Conservation (phyloP, 2,329 filamentous ascomycete species). For the Pseudopithomyces chartarum region DNA sequence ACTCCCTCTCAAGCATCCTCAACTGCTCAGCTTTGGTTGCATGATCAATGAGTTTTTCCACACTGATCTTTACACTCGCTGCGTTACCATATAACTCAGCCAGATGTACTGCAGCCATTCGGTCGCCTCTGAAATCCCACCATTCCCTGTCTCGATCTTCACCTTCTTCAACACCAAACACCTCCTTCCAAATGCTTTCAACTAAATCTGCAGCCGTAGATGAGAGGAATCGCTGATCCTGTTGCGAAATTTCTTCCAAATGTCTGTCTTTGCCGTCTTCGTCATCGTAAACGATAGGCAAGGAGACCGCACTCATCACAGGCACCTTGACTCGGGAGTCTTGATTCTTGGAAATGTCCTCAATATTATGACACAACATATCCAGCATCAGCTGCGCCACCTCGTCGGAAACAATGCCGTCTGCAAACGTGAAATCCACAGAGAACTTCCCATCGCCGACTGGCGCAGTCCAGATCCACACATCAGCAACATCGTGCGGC, state of each 20-base stretch:
- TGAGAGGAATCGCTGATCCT: not conserved
- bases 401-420: not conserved
- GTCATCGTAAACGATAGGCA: slow-evolving; percentile 1
- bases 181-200: not conserved
- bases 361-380: slow-evolving; percentile 6
- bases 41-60: not conserved
- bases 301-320: not conserved
- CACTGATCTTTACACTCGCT: not conserved
- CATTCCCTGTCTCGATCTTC: not conserved
- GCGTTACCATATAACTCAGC: not conserved
- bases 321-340: not conserved
- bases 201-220: not conserved
- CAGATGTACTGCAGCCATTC: not conserved
- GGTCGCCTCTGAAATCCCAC: not conserved
- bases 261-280: not conserved
- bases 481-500: slow-evolving; percentile 9
- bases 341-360: not conserved
- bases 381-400: slow-evolving; percentile 2
- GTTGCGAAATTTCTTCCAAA: not conserved
- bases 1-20: not conserved
- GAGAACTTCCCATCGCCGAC: not conserved
- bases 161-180: not conserved
- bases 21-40: not conserved
- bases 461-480: slow-evolving; percentile 7
- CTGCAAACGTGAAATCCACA: slow-evolving; percentile 4